phyloP scores from a whole-genome alignment of 352 stramenopile species.

The Elongisporangium senticosum region DNA sequence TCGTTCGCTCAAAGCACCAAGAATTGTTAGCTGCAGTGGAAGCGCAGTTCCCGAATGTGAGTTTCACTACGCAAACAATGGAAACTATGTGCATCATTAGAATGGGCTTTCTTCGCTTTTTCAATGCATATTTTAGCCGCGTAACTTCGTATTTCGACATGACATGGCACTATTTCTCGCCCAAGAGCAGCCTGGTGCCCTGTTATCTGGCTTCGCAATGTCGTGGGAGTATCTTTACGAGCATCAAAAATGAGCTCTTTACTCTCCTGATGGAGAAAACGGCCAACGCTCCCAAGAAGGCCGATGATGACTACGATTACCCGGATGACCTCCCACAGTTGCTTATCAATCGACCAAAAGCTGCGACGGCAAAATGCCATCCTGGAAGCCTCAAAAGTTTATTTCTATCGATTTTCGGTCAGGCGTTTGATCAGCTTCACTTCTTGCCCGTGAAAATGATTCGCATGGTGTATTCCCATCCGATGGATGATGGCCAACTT shows the following conservation, averaged over 20 bases:
- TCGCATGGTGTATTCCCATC: constrained; percentile 89
- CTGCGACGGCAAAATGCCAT: constrained; percentile 69
- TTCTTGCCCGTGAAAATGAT: constrained; percentile 67
- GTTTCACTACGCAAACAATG: not conserved
- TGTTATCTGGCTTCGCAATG: constrained; percentile 51
- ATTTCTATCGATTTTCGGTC: constrained; percentile 75
- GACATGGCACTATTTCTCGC: constrained; percentile 69
- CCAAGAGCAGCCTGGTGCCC: constrained; percentile 18
- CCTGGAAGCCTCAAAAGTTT: constrained; percentile 58
- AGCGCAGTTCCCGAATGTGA: not conserved
- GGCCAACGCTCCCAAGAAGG: constrained; percentile 62
- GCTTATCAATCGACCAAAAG: constrained; percentile 82
- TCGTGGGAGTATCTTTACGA: constrained; percentile 65
- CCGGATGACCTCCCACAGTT: constrained; percentile 84
- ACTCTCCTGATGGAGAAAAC: constrained; percentile 68
- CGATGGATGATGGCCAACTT: constrained; percentile 90
- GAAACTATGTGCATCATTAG: not conserved
- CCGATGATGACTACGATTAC: constrained; percentile 91
- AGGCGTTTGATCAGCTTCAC: constrained; percentile 83
- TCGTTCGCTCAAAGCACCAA: constrained; percentile 13
- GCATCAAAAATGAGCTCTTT: constrained; percentile 80
- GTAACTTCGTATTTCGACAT: constrained; percentile 74
- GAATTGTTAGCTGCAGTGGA: constrained; percentile 3
- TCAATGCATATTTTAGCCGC: constrained; percentile 68
- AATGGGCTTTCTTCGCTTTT: constrained; percentile 49